A percentile compares a stretch with the other conserved stretches of the same genome.
phyloP scores from a whole-genome alignment of 1,139 yeast genomes.

The Lodderomyces oxycetoniae region DNA sequence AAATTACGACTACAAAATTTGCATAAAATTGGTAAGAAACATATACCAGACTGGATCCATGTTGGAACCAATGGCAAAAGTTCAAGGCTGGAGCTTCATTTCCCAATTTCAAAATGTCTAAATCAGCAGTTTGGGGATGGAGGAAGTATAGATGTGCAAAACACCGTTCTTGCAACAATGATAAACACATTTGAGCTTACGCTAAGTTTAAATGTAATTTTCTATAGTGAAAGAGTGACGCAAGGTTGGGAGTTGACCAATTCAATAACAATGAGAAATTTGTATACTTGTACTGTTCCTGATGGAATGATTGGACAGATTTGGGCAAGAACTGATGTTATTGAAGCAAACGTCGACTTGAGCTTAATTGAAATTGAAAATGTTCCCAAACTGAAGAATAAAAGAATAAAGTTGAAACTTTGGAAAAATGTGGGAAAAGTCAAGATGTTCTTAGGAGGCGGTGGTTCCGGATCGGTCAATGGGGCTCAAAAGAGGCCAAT shows the following conservation, averaged over 20 bases:
- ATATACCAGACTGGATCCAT: slow-evolving; percentile 2
- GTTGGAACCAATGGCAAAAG: background rate
- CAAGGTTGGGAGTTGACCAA: slow-evolving; percentile 11
- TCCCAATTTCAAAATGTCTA: slow-evolving; percentile 14
- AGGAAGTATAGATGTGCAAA: slow-evolving; percentile 11
- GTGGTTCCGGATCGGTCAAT: background rate
- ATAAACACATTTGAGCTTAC: slow-evolving; percentile 10
- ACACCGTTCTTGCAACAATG: slow-evolving; percentile 6
- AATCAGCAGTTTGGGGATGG: slow-evolving; percentile 13
- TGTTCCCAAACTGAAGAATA: slow-evolving; percentile 1
- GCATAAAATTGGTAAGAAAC: background rate
- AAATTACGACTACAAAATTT: background rate
- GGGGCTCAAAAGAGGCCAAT: slow-evolving; percentile 8
- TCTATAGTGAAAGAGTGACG: slow-evolving; percentile 10
- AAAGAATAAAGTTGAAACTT: slow-evolving; percentile 5
- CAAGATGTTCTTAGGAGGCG: slow-evolving; percentile 8
- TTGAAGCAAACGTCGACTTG: slow-evolving; percentile 5
- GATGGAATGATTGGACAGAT: slow-evolving; percentile 12
- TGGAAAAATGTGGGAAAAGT: slow-evolving; percentile 8
- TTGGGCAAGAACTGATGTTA: slow-evolving; percentile 8
- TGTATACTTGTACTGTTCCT: slow-evolving; percentile 13
- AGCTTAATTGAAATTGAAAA: slow-evolving; percentile 4
- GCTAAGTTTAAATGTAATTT: slow-evolving; percentile 10
- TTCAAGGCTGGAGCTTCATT: slow-evolving; percentile 1
- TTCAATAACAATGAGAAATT: slow-evolving; percentile 8